These are phyloP conservation scores for Fusarium sp. DNA, from an alignment of 2,329 filamentous ascomycete genomes.

Conservation along the genomic window DNA sequence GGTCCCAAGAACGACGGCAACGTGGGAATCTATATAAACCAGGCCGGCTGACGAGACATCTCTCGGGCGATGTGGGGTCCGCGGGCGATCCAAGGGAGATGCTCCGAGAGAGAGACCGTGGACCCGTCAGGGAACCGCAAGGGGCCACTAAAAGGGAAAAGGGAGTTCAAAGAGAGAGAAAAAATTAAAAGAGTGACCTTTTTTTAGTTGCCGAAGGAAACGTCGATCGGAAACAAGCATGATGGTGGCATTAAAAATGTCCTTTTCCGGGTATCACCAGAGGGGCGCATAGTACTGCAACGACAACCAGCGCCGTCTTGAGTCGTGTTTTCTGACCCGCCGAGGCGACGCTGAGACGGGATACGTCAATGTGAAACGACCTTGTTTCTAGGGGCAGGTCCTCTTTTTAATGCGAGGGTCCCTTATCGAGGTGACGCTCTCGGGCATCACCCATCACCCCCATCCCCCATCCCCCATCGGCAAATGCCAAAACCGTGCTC, in stretches of 20 bases:
- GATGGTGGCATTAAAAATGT: conserved; percentile 21
- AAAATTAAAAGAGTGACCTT: conserved; percentile 14
- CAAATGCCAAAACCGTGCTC: neutral
- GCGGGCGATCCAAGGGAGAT: conserved; percentile 38
- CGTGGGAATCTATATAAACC: conserved; percentile 43
- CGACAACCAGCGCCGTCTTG: conserved; percentile 26
- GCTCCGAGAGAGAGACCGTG: conserved; percentile 37
- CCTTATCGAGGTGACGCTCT: neutral
- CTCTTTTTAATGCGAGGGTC: conserved; percentile 33
- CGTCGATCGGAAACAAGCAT: conserved; percentile 24
- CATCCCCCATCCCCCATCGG: neutral
- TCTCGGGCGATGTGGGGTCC: conserved; percentile 38
- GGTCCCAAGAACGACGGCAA: conserved; percentile 19
- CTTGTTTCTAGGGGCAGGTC: conserved; percentile 25
- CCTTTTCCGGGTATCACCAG: neutral
- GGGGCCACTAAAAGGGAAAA: conserved; percentile 23
- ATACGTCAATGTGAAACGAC: conserved; percentile 39
- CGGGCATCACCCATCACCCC: neutral
- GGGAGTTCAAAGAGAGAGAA: neutral
- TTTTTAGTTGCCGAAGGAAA: conserved; percentile 37
- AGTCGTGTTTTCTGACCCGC: conserved; percentile 34
- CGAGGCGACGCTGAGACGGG: conserved; percentile 39
- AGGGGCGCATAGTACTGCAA: conserved; percentile 3
- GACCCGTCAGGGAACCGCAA: conserved; percentile 28
- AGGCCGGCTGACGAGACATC: conserved; percentile 36